These are phyloP conservation scores for Aegilops longissima DNA, from an alignment of 176 grass and related monocot genomes.

Conservation along the genomic window DNA sequence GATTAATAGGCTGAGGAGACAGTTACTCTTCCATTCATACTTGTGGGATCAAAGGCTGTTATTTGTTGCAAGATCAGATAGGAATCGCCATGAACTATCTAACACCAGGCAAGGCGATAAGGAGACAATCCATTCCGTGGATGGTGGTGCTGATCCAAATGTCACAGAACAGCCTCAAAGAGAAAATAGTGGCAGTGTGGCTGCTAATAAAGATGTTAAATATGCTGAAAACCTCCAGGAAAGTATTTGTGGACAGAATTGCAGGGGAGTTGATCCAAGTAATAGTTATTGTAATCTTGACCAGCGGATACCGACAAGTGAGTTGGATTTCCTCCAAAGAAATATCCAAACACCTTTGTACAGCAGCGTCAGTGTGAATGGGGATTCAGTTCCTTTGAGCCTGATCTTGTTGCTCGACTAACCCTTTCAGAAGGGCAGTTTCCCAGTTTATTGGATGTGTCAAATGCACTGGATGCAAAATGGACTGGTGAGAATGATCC, in stretches of 20 bases:
- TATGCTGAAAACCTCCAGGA: conserved; percentile 40
- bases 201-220: conserved; percentile 32
- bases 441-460: conserved; percentile 66
- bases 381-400: conserved; percentile 51
- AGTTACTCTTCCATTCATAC: conserved; percentile 83
- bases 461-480: conserved; percentile 79
- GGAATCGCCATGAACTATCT: conserved; percentile 33
- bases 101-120: conserved; percentile 46
- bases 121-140: conserved; percentile 37
- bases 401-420: conserved; percentile 60
- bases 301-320: conserved; percentile 29
- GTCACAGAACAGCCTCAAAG: conserved; percentile 45
- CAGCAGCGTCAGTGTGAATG: conserved; percentile 63
- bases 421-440: conserved; percentile 90
- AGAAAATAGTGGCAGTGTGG: conserved; percentile 31
- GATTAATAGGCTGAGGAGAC: conserved; percentile 85
- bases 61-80: conserved; percentile 56
- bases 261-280: conserved; percentile 21
- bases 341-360: conserved; percentile 44
- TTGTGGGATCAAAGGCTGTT: conserved; percentile 81
- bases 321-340: conserved; percentile 49
- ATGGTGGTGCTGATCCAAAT: conserved; percentile 49
- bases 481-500: conserved; percentile 78
- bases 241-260: conserved; percentile 28
- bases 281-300: conserved; percentile 32